Conservation (phyloP, 768 basidiomycete species). For the Saitozyma sp. region DNA sequence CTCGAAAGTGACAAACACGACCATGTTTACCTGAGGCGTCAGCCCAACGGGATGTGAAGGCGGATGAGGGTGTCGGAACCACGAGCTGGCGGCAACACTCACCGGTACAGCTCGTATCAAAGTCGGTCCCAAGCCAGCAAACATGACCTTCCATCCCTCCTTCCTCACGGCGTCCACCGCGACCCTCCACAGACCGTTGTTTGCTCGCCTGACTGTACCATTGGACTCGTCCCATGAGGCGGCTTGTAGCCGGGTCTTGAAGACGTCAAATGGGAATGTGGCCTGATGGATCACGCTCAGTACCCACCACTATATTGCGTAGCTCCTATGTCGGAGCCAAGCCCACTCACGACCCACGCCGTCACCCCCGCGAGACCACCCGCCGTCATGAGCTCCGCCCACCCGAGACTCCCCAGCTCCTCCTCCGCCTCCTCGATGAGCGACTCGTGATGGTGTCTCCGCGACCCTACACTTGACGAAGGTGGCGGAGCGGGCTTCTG, state of each 20-base stretch:
- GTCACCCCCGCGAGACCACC: constrained; percentile 74
- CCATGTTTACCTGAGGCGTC: constrained; percentile 44
- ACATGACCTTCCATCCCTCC: constrained; percentile 72
- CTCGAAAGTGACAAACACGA: constrained; percentile 51
- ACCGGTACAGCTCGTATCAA: constrained; percentile 60
- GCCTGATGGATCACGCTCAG: constrained; percentile 29
- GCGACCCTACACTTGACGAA: constrained; percentile 16
- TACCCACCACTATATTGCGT: background rate
- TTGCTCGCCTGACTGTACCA: background rate
- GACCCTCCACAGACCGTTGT: constrained; percentile 23
- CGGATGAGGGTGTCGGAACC: background rate
- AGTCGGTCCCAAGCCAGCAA: constrained; percentile 74
- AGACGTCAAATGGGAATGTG: constrained; percentile 85
- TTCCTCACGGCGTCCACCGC: constrained; percentile 50
- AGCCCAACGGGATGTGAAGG: background rate
- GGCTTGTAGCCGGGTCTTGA: constrained; percentile 84
- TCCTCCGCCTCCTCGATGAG: constrained; percentile 56
- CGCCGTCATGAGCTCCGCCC: constrained; percentile 67
- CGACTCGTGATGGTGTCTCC: constrained; percentile 62
- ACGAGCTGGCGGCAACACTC: constrained; percentile 4
- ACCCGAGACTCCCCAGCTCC: constrained; percentile 54
- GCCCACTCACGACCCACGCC: constrained; percentile 63
- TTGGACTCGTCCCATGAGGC: constrained; percentile 13
- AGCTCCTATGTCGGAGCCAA: background rate
- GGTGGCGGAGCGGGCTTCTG: constrained; percentile 19